Percentiles rank a stretch among this genome's conserved stretches.
These are phyloP conservation scores for Fusarium sp. DNA, from an alignment of 2,329 filamentous ascomycete genomes.

Conservation along the genomic window DNA sequence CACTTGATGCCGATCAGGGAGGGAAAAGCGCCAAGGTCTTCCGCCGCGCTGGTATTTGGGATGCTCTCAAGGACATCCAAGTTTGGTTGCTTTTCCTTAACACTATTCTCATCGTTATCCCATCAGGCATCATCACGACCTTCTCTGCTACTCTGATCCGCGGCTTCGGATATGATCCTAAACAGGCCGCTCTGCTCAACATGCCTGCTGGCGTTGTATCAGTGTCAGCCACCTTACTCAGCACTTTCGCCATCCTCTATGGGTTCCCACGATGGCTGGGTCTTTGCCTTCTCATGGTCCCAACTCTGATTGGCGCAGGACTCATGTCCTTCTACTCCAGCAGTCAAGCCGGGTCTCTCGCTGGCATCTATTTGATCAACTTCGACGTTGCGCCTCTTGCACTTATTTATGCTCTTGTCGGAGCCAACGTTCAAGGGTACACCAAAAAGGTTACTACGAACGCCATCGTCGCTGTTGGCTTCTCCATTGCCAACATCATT, in stretches of 20 bases:
- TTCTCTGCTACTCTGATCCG: slow-evolving; percentile 5
- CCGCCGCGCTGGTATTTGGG: neutral
- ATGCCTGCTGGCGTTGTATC: slow-evolving; percentile 10
- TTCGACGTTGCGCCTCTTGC: slow-evolving; percentile 7
- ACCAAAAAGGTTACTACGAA: slow-evolving; percentile 12
- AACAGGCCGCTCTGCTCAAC: neutral
- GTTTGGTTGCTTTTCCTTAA: slow-evolving; percentile 10
- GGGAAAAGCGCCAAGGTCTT: neutral
- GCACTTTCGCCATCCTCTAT: slow-evolving; percentile 3
- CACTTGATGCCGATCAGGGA: neutral
- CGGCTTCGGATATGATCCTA: slow-evolving; percentile 2
- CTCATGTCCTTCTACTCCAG: slow-evolving; percentile 11
- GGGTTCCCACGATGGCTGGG: slow-evolving; percentile 1
- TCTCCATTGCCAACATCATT: slow-evolving; percentile 14
- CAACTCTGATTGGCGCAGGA: neutral
- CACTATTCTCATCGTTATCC: slow-evolving; percentile 10
- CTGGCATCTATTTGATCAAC: slow-evolving; percentile 5
- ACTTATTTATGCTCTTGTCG: neutral
- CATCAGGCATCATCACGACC: neutral
- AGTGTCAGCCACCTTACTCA: neutral
- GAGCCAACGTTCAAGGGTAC: slow-evolving; percentile 8
- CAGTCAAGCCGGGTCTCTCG: slow-evolving; percentile 1
- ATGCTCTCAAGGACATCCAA: neutral
- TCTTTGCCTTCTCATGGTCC: slow-evolving; percentile 10
- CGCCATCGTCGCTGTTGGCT: slow-evolving; percentile 2